These are phyloP conservation scores for Dentipellis fragilis DNA, from an alignment of 768 basidiomycete genomes.

Conservation along the genomic window DNA sequence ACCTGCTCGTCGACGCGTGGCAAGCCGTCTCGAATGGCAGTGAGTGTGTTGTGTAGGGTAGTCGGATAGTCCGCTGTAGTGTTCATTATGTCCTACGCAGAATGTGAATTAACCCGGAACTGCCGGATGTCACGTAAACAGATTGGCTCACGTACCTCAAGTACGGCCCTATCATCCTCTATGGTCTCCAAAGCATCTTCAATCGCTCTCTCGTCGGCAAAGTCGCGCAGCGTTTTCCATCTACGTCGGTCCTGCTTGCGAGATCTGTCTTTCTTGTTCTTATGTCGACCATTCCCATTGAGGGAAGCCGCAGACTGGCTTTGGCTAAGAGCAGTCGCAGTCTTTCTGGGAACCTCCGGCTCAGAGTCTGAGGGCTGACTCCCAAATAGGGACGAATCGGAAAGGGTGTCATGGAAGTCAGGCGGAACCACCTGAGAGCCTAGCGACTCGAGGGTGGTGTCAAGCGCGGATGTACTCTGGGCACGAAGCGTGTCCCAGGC, in stretches of 20 bases:
- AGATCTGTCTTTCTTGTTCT: slow-evolving; percentile 8
- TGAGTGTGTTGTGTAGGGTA: slow-evolving; percentile 44
- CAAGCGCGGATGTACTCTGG: slow-evolving; percentile 52
- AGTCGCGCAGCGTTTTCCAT: slow-evolving; percentile 81
- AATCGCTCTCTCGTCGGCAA: slow-evolving; percentile 75
- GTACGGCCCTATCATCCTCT: slow-evolving; percentile 53
- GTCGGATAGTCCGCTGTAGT: slow-evolving; percentile 62
- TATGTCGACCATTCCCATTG: slow-evolving; percentile 17
- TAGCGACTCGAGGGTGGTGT: slow-evolving; percentile 61
- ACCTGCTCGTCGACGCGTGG: slow-evolving; percentile 27
- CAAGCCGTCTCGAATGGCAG: slow-evolving; percentile 43
- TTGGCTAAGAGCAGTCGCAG: slow-evolving; percentile 1
- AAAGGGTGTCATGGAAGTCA: slow-evolving; percentile 57
- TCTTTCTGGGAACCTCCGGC: slow-evolving; percentile 15
- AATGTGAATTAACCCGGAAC: background rate
- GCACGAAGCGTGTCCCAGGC: slow-evolving; percentile 62
- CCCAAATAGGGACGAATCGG: slow-evolving; percentile 72
- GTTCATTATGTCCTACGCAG: slow-evolving; percentile 44
- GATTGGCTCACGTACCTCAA: slow-evolving; percentile 45
- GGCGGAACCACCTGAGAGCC: slow-evolving; percentile 68
- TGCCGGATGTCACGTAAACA: no score
- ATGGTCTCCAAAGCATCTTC: slow-evolving; percentile 68
- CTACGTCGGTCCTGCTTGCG: slow-evolving; percentile 34
- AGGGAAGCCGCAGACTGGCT: slow-evolving; percentile 15
- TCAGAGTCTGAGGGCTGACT: slow-evolving; percentile 48